Conservation (phyloP, 768 basidiomycete species). For the Mycena metata region DNA sequence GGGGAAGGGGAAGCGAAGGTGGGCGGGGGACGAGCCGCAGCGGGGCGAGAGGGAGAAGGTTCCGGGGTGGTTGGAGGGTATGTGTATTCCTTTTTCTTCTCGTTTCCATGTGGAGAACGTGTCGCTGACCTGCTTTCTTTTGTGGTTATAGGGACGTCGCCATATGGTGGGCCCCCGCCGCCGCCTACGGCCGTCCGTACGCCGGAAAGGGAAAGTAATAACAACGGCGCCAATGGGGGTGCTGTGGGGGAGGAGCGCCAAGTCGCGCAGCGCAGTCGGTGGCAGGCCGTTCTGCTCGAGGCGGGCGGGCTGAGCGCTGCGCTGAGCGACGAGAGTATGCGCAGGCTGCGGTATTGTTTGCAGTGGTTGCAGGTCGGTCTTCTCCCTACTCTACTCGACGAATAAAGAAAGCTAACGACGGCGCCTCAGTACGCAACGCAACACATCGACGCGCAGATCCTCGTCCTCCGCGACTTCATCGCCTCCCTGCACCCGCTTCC, state of each 20-base stretch:
- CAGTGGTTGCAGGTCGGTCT: conserved; percentile 86
- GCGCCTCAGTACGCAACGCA: conserved; percentile 80
- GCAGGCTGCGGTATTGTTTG: conserved; percentile 85
- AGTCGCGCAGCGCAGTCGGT: conserved; percentile 80
- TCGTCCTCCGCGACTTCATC: conserved; percentile 87
- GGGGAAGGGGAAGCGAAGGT: conserved; percentile 19
- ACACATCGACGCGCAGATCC: conserved; percentile 90
- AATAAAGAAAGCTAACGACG: conserved; percentile 1
- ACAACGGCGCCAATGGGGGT: too few species aligned
- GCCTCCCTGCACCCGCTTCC: conserved; percentile 72
- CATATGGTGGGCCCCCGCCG: conserved; percentile 38
- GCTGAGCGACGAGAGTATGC: conserved; percentile 92
- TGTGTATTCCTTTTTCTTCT: conserved; percentile 25
- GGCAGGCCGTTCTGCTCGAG: conserved; percentile 88
- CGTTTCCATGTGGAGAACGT: neutral
- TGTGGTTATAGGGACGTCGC: conserved; percentile 46
- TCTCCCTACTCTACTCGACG: conserved; percentile 2
- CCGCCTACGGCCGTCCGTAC: conserved; percentile 20
- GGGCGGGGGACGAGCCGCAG: conserved; percentile 39
- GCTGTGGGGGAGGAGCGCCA: conserved; percentile 49
- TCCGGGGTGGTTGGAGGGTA: conserved; percentile 58
- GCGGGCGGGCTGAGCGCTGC: conserved; percentile 91
- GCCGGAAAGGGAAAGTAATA: conserved; percentile 14
- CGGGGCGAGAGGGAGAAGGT: conserved; percentile 43
- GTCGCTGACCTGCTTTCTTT: neutral